Base-by-base conservation (phyloP, 495 filamentous ascomycete species). In the Trichoderma erinaceum region DNA sequence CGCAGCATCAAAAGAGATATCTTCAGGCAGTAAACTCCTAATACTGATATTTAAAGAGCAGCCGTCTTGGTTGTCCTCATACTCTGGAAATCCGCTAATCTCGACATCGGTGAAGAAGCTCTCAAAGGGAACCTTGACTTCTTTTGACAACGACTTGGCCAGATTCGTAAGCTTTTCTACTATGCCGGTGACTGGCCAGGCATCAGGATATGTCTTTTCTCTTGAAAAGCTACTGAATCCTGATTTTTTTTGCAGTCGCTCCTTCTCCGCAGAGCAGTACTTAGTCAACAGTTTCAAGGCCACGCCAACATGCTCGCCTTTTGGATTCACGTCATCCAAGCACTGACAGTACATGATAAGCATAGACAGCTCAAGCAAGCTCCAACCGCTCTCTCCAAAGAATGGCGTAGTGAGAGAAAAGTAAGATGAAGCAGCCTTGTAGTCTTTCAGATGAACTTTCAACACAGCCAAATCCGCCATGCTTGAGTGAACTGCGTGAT, bases 401-500 rank as follows among this genome's bases (percentile, higher is more conserved):
- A 92, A 90, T 2, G 92, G 89, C 10, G 90, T 89, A 67, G 93
- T 85, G n/a, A 87, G 83, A 72, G 88, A 86, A 74, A 98, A 93
- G 72, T 91, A 93, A 3, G 83, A 86, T 2, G 91, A 89, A 15
- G 94, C 93, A 15, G 86, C 83, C 13, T 75, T 82, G 75, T 88
- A 94, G 70, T 97, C 90, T 23, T 83, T 80, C 11, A 90, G 79
- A 67, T 89, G 84, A 67, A 89, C 96, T 77, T 92, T 90, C 65
- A 97, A 78, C 13, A 92, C 82, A 7, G 95, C 95, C 32, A 98
- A 84, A 75, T 99, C 95, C 18, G 92, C 90, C 76, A 93, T 86
- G 58, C 88, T 87, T 41, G 86, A 82, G 70, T 96, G 88, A 0
- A 88, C 87, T 23, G 90, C 90, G 70, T 95, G 90, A 1, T 78